phyloP scores from a whole-genome alignment of 345 rosid genomes.

The Hibiscus syriacus region DNA sequence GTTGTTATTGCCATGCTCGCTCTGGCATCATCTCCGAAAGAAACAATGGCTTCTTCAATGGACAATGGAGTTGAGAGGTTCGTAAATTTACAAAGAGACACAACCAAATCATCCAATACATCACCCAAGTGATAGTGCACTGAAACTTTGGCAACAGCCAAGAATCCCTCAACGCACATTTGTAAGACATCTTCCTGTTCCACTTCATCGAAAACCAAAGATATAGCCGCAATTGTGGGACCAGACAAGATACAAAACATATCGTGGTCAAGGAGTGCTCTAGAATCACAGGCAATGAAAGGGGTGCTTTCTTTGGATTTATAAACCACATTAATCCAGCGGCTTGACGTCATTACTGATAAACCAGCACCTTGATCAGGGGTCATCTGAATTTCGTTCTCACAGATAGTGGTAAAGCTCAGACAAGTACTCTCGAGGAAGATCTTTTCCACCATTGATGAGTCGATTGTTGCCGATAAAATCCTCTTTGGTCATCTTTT shows the following conservation, averaged over 20 bases:
- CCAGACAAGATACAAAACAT: background rate
- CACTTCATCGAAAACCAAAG: background rate
- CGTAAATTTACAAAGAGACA: too few species aligned
- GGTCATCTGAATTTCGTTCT: constrained; percentile 59
- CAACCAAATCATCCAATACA: constrained; percentile 58
- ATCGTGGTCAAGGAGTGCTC: background rate
- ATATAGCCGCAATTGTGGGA: background rate
- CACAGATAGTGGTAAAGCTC: constrained; percentile 29
- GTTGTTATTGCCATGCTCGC: constrained; percentile 49
- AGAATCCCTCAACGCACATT: background rate
- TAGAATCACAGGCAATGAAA: background rate
- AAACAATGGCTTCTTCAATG: constrained; percentile 42
- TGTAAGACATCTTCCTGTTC: background rate
- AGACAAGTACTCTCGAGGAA: constrained; percentile 57
- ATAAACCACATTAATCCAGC: constrained; percentile 57
- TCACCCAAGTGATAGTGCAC: constrained; percentile 43
- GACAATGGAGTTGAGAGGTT: constrained; percentile 38
- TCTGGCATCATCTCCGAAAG: constrained; percentile 53
- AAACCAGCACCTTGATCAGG: constrained; percentile 57
- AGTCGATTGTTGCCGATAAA: too few species aligned
- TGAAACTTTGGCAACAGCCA: constrained; percentile 55
- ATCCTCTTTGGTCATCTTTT: background rate
- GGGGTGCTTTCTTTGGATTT: constrained; percentile 43
- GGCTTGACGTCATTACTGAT: constrained; percentile 49
- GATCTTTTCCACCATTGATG: constrained; percentile 69